Percentiles rank a stretch among this genome's conserved stretches.
Evolutionary conservation across 441 rosid species (phyloP).

Genomic region (Euphorbia celastroides): DNA sequence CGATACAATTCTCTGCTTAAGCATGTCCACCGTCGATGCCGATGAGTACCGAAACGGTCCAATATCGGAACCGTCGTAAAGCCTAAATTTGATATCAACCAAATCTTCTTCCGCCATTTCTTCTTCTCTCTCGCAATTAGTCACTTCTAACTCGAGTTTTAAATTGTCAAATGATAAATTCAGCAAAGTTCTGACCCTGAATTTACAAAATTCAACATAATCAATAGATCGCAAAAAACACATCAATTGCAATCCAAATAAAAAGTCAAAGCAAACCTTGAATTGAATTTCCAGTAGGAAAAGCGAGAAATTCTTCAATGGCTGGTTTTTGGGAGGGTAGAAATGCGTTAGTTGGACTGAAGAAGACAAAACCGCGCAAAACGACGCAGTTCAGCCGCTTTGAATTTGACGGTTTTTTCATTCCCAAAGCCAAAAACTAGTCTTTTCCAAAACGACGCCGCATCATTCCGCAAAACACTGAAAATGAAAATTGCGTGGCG

Average conservation of each 20-base stretch:
- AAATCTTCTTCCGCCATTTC: constrained; percentile 85
- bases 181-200: constrained; percentile 21
- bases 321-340: constrained; percentile 26
- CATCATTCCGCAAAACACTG: background rate
- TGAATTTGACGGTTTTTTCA: background rate
- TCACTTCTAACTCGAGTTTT: constrained; percentile 18
- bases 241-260: background rate
- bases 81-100: constrained; percentile 79
- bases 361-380: constrained; percentile 25
- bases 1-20: constrained; percentile 82
- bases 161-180: constrained; percentile 17
- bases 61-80: constrained; percentile 89
- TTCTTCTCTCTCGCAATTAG: constrained; percentile 25
- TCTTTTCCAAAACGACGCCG: constrained; percentile 11
- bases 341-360: constrained; percentile 29
- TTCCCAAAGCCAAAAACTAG: background rate
- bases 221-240: constrained; percentile 10
- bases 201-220: constrained; percentile 6
- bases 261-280: constrained; percentile 14
- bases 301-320: constrained; percentile 8
- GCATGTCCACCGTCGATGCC: constrained; percentile 74
- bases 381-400: constrained; percentile 13
- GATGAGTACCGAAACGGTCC: constrained; percentile 86
- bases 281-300: background rate
- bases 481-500: background rate